phyloP scores from a whole-genome alignment of 768 basidiomycete genomes.

The Kwoniella pini region DNA sequence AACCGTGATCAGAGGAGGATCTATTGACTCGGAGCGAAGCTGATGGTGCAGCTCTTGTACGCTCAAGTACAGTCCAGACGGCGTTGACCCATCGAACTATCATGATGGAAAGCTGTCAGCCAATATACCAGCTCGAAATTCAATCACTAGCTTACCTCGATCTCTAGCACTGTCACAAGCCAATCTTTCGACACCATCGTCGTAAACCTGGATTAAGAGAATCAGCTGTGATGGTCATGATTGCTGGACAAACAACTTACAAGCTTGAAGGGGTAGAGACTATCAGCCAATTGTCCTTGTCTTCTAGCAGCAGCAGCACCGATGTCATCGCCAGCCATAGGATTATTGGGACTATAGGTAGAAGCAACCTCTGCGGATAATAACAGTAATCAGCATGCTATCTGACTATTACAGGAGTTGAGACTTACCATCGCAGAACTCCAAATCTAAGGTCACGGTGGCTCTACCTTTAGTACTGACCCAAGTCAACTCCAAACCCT shows the following conservation, averaged over 20 bases:
- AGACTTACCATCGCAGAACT: constrained; percentile 64
- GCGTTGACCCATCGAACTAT: constrained; percentile 86
- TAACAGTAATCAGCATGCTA: no score
- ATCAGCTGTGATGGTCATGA: not conserved
- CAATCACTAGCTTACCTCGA: constrained; percentile 54
- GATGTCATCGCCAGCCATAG: constrained; percentile 77
- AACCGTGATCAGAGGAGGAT: constrained; percentile 21
- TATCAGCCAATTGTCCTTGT: constrained; percentile 60
- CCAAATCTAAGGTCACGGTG: constrained; percentile 79
- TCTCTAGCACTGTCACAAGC: constrained; percentile 86
- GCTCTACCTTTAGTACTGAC: constrained; percentile 76
- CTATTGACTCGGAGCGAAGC: constrained; percentile 25
- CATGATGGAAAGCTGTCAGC: not conserved
- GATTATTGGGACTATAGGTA: constrained; percentile 77
- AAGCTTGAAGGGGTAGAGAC: constrained; percentile 85
- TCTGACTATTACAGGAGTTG: not conserved
- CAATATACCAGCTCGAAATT: not conserved
- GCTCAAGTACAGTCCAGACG: constrained; percentile 66
- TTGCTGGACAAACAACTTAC: constrained; percentile 18
- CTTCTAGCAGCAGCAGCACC: constrained; percentile 76
- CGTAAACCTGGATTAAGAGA: constrained; percentile 62
- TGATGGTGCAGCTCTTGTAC: constrained; percentile 28
- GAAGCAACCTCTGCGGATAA: constrained; percentile 80
- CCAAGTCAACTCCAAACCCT: constrained; percentile 84
- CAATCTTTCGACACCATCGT: constrained; percentile 82